phyloP scores from a whole-genome alignment of 495 filamentous ascomycete genomes.

The Penicillium argentinense region DNA sequence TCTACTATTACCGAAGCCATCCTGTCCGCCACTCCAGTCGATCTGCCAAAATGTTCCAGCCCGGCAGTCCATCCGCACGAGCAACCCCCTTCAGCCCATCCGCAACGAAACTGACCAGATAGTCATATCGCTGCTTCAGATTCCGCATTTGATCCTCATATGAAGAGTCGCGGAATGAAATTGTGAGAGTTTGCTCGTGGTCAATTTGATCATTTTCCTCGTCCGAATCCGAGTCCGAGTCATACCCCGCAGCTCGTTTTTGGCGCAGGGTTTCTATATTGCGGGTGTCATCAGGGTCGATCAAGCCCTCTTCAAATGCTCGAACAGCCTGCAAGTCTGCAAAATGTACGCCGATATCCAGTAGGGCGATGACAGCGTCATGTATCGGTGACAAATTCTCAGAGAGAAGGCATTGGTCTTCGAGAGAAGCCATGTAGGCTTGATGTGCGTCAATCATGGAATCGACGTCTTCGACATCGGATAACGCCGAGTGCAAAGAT shows the following conservation, averaged over 20 bases:
- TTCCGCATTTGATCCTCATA: conserved; percentile 32
- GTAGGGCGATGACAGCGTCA: conserved; percentile 62
- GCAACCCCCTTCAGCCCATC: conserved; percentile 47
- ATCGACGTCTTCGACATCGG: conserved; percentile 70
- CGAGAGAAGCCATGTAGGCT: conserved; percentile 57
- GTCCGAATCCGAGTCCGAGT: conserved; percentile 25
- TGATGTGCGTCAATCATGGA: conserved; percentile 73
- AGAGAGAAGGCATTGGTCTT: conserved; percentile 67
- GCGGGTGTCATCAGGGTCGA: conserved; percentile 3
- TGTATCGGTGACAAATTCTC: conserved; percentile 62
- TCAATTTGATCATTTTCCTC: conserved; percentile 20
- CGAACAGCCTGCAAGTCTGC: conserved; percentile 44
- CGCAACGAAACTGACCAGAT: conserved; percentile 40
- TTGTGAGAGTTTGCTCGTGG: conserved; percentile 26
- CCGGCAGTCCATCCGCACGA: conserved; percentile 43
- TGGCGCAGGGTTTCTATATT: neutral
- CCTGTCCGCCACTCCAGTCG: conserved; percentile 33
- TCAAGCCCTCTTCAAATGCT: conserved; percentile 9
- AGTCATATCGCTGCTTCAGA: conserved; percentile 39
- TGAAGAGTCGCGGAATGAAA: conserved; percentile 28
- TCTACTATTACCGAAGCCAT: neutral
- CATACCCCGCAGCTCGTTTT: conserved; percentile 2
- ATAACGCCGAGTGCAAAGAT: conserved; percentile 53
- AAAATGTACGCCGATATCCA: conserved; percentile 57
- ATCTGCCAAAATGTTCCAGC: conserved; percentile 54